A percentile compares a stretch with the other conserved stretches of the same genome.
Conservation (phyloP, 495 filamentous ascomycete genomes). For the Penicillium maclennaniae region DNA sequence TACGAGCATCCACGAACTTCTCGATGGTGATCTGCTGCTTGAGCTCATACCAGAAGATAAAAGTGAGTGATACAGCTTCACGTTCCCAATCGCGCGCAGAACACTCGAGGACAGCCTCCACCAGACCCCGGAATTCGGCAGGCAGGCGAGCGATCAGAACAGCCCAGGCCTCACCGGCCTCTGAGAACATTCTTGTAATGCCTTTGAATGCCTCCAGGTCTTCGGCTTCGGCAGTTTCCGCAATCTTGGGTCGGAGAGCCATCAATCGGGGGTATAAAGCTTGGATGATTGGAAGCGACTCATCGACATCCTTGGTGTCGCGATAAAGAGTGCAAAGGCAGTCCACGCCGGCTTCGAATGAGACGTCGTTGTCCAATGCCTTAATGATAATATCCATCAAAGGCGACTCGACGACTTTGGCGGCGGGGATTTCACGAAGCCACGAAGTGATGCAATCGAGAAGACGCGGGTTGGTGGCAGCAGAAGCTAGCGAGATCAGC, state of each 20-base stretch:
- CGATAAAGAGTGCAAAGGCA: slow-evolving; percentile 86
- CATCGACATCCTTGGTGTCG: slow-evolving; percentile 86
- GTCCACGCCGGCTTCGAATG: slow-evolving; percentile 88
- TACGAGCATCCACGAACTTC: slow-evolving; percentile 75
- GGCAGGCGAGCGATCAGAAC: slow-evolving; percentile 84
- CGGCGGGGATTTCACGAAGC: slow-evolving; percentile 84
- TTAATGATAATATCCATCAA: slow-evolving; percentile 77
- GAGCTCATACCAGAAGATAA: slow-evolving; percentile 96
- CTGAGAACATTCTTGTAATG: slow-evolving; percentile 82
- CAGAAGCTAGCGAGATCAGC: slow-evolving; percentile 41
- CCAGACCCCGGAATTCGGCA: slow-evolving; percentile 73
- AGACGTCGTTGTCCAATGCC: slow-evolving; percentile 67
- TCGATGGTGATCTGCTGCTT: slow-evolving; percentile 94
- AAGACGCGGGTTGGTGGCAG: slow-evolving; percentile 83
- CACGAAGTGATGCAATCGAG: slow-evolving; percentile 95
- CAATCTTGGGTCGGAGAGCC: slow-evolving; percentile 73
- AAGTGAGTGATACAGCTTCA: slow-evolving; percentile 87
- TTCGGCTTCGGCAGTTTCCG: slow-evolving; percentile 67
- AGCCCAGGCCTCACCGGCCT: slow-evolving; percentile 92
- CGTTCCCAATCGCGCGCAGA: slow-evolving; percentile 79
- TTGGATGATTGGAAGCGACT: slow-evolving; percentile 76
- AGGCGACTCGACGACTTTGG: slow-evolving; percentile 78
- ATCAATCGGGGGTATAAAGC: slow-evolving; percentile 80
- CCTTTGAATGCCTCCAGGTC: slow-evolving; percentile 87
- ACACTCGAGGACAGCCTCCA: slow-evolving; percentile 88